Conservation (phyloP, 2,329 filamentous ascomycete genomes). For the Nigrospora osmanthi region DNA sequence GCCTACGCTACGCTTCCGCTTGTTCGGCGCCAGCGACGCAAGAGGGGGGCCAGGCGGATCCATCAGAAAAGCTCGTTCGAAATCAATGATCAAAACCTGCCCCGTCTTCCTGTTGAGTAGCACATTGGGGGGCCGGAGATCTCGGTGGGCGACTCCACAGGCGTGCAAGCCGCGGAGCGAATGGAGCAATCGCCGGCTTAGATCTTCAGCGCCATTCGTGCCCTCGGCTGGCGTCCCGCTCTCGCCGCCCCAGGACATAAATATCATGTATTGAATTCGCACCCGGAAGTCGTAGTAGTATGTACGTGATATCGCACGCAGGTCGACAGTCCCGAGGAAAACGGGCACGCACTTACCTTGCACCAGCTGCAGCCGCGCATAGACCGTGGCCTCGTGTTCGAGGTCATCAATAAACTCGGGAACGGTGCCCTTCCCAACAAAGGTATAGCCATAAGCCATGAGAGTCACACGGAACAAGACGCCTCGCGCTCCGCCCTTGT, state of each 20-base stretch:
- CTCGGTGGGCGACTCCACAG: constrained; percentile 17
- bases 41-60: constrained; percentile 7
- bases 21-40: constrained; percentile 13
- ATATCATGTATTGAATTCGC: constrained; percentile 22
- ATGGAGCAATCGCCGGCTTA: constrained; percentile 2
- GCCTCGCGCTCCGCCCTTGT: constrained; percentile 22
- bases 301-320: constrained; percentile 18
- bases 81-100: constrained; percentile 22
- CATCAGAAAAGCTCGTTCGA: constrained; percentile 17
- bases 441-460: constrained; percentile 31
- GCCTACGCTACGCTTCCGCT: constrained; percentile 4
- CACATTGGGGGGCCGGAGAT: constrained; percentile 17
- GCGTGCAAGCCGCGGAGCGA: constrained; percentile 14
- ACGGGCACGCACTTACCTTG: constrained; percentile 29
- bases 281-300: constrained; percentile 25
- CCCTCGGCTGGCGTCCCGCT: constrained; percentile 2
- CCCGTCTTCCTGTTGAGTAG: constrained; percentile 14
- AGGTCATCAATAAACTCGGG: constrained; percentile 22
- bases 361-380: constrained; percentile 20
- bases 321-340: constrained; percentile 28
- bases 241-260: constrained; percentile 25
- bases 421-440: constrained; percentile 32
- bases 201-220: background rate
- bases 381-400: constrained; percentile 25
- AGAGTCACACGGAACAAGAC: constrained; percentile 33